Evolutionary conservation across 2,329 filamentous ascomycete species (phyloP), one percentile per base, ranked within the genome.

Genomic region (Thielaviopsis cerberus): DNA sequence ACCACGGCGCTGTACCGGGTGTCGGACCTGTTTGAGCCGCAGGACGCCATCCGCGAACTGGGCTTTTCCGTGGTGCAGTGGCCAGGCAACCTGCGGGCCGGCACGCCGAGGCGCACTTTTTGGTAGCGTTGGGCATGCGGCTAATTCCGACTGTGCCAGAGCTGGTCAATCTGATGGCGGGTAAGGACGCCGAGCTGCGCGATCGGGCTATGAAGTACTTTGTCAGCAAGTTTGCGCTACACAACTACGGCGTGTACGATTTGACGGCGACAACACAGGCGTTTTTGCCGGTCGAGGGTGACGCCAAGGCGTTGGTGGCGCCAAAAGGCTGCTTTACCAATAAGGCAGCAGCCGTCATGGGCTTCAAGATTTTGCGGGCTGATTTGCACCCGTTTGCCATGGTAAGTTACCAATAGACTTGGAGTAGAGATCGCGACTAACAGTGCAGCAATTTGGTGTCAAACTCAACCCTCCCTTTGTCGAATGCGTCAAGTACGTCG

Each of bases 261-360:
- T 75, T 85, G 57, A 73, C 73, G 15, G 68, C 69, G 20, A 76
- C 76, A 17, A 73, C 70, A 25, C 77, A 77, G 61, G 71, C 78
- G 1, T 86, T 88, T 61, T 71, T 97, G 41, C 90, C 90, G 1
- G 71, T 94, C 1, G 78, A 90, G 63, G 82, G 81, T 17, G 77
- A 78, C n/a, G 72, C 75, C 3, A 76, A 80, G 58, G 73, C 74
- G 41, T 73, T 95, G 26, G 86, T 88, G 1, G 71, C 77, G 0
- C 90, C 91, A 0, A 79, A 78, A 1, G 79, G 82, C 60, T 96
- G 90, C 66, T 98, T 88, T 66, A 88, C 83, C 0, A 91, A 97
- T 63, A 79, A 84, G 45, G 78, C 78, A 50, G 86, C 87, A 23
- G 76, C 83, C 0, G 74, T 94, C 4, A 76, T 98, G 56, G 88